Percentiles rank a stretch among this genome's conserved stretches.
phyloP scores from a whole-genome alignment of 1,284 basidiomycete genomes.

The Ceratobasidium sp. region DNA sequence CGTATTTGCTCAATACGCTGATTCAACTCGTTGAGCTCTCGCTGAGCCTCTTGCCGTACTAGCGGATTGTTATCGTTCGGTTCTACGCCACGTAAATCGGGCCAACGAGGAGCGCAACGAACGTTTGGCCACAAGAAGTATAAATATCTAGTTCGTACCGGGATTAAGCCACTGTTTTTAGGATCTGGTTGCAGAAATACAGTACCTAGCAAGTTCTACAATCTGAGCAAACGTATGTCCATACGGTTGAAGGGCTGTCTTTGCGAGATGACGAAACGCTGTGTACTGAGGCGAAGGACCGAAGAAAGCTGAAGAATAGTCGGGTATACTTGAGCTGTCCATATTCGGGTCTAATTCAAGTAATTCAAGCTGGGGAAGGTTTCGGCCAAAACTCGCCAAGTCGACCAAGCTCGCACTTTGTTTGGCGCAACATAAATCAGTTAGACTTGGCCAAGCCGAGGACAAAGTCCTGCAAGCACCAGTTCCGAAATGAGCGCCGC shows the following conservation, averaged over 20 bases:
- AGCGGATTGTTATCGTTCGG: no score
- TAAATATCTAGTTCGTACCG: neutral
- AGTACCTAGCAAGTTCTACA: neutral
- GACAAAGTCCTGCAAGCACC: neutral
- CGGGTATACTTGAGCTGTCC: neutral
- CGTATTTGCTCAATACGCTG: no score
- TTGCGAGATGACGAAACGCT: neutral
- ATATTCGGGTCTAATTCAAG: neutral
- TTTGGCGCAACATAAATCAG: neutral
- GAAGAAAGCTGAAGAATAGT: no score
- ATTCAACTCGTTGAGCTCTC: no score
- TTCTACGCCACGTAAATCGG: no score
- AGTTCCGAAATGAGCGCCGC: neutral
- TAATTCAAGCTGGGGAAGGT: neutral
- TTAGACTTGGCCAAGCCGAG: neutral
- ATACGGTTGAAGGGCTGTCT: neutral
- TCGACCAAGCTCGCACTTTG: neutral
- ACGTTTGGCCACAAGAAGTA: neutral
- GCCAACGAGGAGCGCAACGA: neutral
- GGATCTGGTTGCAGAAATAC: neutral
- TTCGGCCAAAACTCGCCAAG: neutral
- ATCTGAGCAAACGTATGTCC: neutral
- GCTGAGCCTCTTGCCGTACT: no score
- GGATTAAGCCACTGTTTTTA: no score
- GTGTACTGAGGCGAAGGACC: neutral